Conservation (phyloP, 2,329 filamentous ascomycete genomes). For the Claviceps purpurea region DNA sequence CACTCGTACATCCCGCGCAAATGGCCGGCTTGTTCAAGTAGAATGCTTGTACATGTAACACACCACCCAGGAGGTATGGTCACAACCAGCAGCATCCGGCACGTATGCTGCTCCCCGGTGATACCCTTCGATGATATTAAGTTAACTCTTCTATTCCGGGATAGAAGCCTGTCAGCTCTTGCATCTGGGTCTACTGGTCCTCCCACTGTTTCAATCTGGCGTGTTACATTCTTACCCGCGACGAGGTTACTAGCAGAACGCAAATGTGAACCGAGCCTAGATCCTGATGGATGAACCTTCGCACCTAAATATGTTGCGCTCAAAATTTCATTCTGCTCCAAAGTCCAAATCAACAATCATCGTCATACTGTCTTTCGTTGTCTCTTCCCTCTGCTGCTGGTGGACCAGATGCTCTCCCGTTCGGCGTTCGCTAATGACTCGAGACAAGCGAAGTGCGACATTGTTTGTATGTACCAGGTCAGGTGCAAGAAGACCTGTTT, state of each 20-base stretch:
- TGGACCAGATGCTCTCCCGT: too few relatives aligned
- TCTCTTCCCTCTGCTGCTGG: neutral
- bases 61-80: too few relatives aligned
- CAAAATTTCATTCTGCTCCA: neutral
- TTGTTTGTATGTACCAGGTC: too few relatives aligned
- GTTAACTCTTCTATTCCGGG: neutral
- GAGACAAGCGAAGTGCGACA: too few relatives aligned
- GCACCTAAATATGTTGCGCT: neutral
- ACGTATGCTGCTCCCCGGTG: too few relatives aligned
- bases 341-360: neutral
- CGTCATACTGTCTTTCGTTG: neutral
- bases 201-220: neutral
- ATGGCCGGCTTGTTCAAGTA: too few relatives aligned
- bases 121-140: too few relatives aligned
- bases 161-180: neutral
- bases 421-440: too few relatives aligned
- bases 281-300: neutral
- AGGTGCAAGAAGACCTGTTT: too few relatives aligned
- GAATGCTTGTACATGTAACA: too few relatives aligned
- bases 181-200: neutral
- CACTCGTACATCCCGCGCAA: too few relatives aligned
- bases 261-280: neutral
- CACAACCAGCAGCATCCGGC: too few relatives aligned
- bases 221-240: neutral
- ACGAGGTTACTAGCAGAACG: neutral